phyloP scores from a whole-genome alignment of 768 basidiomycete species.

The Xanthoconium purpureum region DNA sequence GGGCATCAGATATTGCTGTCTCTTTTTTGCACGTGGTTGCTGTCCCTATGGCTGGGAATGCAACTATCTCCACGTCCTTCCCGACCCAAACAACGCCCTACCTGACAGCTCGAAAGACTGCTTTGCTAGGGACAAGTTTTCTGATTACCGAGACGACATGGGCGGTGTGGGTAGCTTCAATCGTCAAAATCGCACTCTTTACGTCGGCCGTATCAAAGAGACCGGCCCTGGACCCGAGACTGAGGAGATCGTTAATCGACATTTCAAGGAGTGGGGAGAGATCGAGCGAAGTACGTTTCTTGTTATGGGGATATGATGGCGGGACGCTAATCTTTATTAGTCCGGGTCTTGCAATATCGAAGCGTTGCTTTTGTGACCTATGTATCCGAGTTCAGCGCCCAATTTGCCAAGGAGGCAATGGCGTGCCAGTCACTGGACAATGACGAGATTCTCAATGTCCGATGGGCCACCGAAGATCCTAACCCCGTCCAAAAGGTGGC shows the following conservation, averaged over 20 bases:
- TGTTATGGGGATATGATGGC: not conserved
- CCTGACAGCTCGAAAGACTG: constrained; percentile 95
- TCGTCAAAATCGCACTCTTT: constrained; percentile 89
- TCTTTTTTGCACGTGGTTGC: constrained; percentile 95
- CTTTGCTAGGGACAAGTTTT: constrained; percentile 94
- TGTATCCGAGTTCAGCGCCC: constrained; percentile 76
- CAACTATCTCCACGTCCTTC: constrained; percentile 90
- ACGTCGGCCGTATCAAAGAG: constrained; percentile 93
- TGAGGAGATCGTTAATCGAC: constrained; percentile 84
- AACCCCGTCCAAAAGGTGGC: constrained; percentile 87
- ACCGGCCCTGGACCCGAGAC: constrained; percentile 85
- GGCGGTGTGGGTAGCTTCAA: constrained; percentile 98
- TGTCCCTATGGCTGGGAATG: constrained; percentile 99
- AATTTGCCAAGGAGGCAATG: constrained; percentile 99
- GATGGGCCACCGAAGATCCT: constrained; percentile 99
- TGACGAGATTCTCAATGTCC: constrained; percentile 96
- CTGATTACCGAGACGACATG: constrained; percentile 99
- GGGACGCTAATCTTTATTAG: constrained; percentile 35
- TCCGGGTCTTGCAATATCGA: constrained; percentile 89
- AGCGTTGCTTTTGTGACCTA: constrained; percentile 98
- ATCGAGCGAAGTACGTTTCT: constrained; percentile 79
- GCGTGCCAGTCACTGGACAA: constrained; percentile 96
- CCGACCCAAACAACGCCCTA: constrained; percentile 60
- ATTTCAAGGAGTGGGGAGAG: constrained; percentile 95
- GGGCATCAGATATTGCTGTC: constrained; percentile 87